Evolutionary conservation across 2,329 filamentous ascomycete species (phyloP), one percentile per base, ranked within the genome.

Genomic region (Fusarium domesticum): DNA sequence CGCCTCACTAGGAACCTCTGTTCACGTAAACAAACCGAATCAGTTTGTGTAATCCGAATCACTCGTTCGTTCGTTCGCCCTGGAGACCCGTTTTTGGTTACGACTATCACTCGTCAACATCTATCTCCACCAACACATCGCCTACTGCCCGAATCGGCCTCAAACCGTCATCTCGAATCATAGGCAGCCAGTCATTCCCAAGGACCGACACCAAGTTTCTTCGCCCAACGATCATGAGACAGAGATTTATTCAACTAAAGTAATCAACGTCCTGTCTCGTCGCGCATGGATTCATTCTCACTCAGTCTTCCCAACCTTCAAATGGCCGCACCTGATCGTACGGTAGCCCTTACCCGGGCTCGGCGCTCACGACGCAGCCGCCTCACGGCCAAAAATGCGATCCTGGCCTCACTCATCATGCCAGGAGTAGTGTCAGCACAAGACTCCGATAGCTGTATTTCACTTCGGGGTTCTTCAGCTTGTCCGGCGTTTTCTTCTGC

Each of bases 401-500:
- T 51, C 18, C 18, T 67, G 33, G 47, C 57, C 17, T 40, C 66
- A 18, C 41, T 68, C 18, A 37, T 54, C 12, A 48, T 60, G 11
- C 59, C 63, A n/a, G 44, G 47, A 19, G 48, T 69, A 32, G 62
- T 63, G 28, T 53, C 61, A 62, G 69, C 64, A 75, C 65, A 69
- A 42, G 43, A 46, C 19, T 50, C 48, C 12, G 46, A 42, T 14
- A 51, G 62, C 30, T 77, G 89, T 64, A 78, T 93, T 57, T 83
- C 88, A 19, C 75, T 95, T 28, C 69, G 78, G 44, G 82, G 77
- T 49, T 92, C 89, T 23, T 83, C 74, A 5, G 68, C 76, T 42
- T 95, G 89, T 67, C 75, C 84, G 36, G 85, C 87, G 3, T 95
- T 90, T 65, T 75, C 78, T 63, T 73, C 76, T 32, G 81, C 87